These are phyloP conservation scores for Letharia lupina DNA, from an alignment of 495 filamentous ascomycete genomes.

Conservation along the genomic window DNA sequence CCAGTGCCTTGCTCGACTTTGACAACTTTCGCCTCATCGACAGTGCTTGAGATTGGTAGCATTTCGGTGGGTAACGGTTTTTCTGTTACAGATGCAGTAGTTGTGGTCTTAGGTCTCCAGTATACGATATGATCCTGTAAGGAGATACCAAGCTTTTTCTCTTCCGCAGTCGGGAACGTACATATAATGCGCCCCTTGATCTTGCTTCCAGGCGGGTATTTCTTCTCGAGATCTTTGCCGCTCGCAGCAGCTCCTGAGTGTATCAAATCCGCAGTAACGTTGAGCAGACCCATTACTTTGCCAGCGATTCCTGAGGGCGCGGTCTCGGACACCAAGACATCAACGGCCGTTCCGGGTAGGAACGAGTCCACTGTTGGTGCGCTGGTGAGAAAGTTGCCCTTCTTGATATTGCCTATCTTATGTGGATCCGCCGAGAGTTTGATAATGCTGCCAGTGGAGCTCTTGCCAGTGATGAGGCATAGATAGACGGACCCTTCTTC, in stretches of 20 bases:
- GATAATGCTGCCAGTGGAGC: conserved; percentile 67
- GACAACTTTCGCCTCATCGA: conserved; percentile 66
- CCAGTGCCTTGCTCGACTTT: conserved; percentile 71
- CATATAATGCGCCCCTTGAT: conserved; percentile 79
- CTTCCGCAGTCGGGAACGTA: conserved; percentile 68
- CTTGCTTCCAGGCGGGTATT: conserved; percentile 72
- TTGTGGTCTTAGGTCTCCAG: conserved; percentile 43
- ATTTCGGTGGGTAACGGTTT: conserved; percentile 41
- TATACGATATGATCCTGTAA: conserved; percentile 73
- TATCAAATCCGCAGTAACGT: conserved; percentile 80
- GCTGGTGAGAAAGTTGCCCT: conserved; percentile 55
- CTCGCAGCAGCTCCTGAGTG: conserved; percentile 67
- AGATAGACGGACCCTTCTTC: conserved; percentile 77
- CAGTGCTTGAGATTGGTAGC: conserved; percentile 64
- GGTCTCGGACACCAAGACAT: conserved; percentile 73
- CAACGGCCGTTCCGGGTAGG: conserved; percentile 79
- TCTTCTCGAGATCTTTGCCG: conserved; percentile 57
- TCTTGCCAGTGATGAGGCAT: conserved; percentile 70
- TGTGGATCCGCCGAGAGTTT: conserved; percentile 74
- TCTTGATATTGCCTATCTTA: conserved; percentile 59
- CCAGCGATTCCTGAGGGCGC: conserved; percentile 54
- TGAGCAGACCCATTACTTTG: conserved; percentile 85
- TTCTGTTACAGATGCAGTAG: conserved; percentile 27
- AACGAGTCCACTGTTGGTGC: conserved; percentile 86
- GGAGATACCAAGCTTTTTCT: conserved; percentile 77